Evolutionary conservation across 2,329 filamentous ascomycete species (phyloP).

Genomic region (Fusarium virguliforme): DNA sequence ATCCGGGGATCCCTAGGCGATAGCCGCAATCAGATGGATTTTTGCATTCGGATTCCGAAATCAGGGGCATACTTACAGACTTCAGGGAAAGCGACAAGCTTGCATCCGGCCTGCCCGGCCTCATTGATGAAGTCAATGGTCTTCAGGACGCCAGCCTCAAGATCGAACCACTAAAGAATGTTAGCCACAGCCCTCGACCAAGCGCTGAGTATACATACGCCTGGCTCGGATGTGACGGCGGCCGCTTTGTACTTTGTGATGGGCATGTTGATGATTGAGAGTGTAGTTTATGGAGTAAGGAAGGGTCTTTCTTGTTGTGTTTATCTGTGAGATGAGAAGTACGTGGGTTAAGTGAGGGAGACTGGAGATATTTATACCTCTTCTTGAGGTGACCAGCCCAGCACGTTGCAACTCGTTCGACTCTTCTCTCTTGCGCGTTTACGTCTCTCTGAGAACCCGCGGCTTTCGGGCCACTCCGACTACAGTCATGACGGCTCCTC

Average conservation of each 20-base stretch:
- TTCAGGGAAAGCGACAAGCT: constrained; percentile 71
- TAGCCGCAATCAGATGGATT: accelerated
- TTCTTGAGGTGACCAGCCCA: not conserved
- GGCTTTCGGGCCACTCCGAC: constrained; percentile 5
- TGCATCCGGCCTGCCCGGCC: constrained; percentile 68
- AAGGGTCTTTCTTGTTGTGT: not conserved
- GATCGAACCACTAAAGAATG: constrained; percentile 69
- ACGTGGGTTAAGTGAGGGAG: not conserved
- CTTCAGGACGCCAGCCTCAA: constrained; percentile 69
- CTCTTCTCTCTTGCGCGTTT: not conserved
- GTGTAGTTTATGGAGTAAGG: not conserved
- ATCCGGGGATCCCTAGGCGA: constrained; percentile 64
- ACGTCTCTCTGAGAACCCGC: not conserved
- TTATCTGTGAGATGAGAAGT: not conserved
- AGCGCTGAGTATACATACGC: not conserved
- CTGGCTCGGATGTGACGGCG: constrained; percentile 47
- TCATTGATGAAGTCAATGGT: constrained; percentile 71
- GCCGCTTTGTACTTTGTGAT: constrained; percentile 50
- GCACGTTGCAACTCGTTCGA: not conserved
- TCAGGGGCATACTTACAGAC: constrained; percentile 53
- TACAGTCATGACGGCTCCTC: not conserved
- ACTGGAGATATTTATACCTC: not conserved
- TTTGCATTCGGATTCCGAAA: not conserved
- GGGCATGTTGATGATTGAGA: constrained; percentile 28
- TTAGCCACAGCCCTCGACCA: constrained; percentile 6